These are phyloP conservation scores for Massariosphaeria phaeospora DNA, from an alignment of 495 filamentous ascomycete species.

Conservation along the genomic window DNA sequence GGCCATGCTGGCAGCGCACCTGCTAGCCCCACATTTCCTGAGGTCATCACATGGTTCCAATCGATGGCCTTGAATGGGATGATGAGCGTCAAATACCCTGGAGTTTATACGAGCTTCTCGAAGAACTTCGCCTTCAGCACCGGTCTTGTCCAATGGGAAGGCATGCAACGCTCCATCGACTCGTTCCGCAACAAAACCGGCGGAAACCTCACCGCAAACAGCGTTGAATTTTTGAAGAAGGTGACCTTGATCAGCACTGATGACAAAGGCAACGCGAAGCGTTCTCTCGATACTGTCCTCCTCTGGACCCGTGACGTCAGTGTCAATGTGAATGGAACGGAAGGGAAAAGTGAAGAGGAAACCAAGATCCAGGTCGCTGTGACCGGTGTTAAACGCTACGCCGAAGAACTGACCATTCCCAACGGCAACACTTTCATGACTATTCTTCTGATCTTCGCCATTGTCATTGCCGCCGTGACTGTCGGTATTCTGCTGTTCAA, in stretches of 20 bases:
- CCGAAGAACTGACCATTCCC: slow-evolving; percentile 74
- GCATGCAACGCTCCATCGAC: slow-evolving; percentile 80
- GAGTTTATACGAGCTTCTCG: slow-evolving; percentile 78
- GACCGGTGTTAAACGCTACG: slow-evolving; percentile 67
- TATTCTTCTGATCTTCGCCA: slow-evolving; percentile 79
- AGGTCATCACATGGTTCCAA: slow-evolving; percentile 89
- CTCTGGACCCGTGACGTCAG: slow-evolving; percentile 50
- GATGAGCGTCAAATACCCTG: slow-evolving; percentile 82
- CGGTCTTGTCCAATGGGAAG: slow-evolving; percentile 75
- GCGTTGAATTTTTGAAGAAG: slow-evolving; percentile 67
- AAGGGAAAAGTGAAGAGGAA: slow-evolving; percentile 9
- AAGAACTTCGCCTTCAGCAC: slow-evolving; percentile 93
- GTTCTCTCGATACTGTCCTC: slow-evolving; percentile 50
- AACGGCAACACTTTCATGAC: slow-evolving; percentile 96
- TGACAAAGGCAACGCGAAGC: slow-evolving; percentile 49
- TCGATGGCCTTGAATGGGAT: slow-evolving; percentile 92
- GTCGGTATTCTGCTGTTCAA: slow-evolving; percentile 88
- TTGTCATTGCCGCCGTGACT: slow-evolving; percentile 75
- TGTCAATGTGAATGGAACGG: slow-evolving; percentile 45
- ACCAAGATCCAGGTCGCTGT: slow-evolving; percentile 50
- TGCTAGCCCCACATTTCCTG: slow-evolving; percentile 75
- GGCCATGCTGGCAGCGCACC: slow-evolving; percentile 60
- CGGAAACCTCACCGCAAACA: slow-evolving; percentile 77
- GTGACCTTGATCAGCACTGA: slow-evolving; percentile 63
- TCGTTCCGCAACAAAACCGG: slow-evolving; percentile 73